Base-by-base conservation (phyloP, 2,329 filamentous ascomycete species). In the Fusarium decemcellulare region DNA sequence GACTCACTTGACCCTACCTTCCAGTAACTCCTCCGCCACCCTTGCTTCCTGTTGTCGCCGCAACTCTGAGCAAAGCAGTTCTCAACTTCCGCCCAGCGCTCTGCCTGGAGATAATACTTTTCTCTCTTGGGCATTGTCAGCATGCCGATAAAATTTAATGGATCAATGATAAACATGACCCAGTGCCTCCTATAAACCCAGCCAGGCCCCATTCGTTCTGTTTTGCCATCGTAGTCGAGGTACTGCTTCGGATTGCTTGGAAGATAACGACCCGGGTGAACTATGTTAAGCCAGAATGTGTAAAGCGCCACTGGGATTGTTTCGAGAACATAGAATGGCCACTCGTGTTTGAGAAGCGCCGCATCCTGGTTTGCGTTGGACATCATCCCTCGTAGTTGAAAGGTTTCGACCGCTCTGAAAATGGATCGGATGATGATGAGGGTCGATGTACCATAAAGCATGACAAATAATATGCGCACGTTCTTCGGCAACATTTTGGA, bases 281-380 rank as follows among this genome's bases (percentile, higher is more conserved):
- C 75, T 1, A 79, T 58, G 61, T 85, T 86, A 68, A 83, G 79
- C 36, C 85, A 67, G 9, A 76, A 74, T 0, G 82, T 79, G 66
- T 85, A 85, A 8, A 78, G 10, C 0, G 84, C 59, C 79, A 85
- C 85, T 3, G 83, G 76, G 0, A 76, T 68, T 0, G 77, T 80
- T 73, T 86, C 83, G 54, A 86, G 81, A 11, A 83, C 76, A 60
- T 80, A 85, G 60, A 86, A 85, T 39, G 78, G 85, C 76, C 79
- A 82, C 68, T 86, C 84, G 36, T 83, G 79, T 5, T 77, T 74
- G 23, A 84, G 51, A 1, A 84, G 70, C 0, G 82, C 63, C 3
- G 44, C 65, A 1, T 47, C 48, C 9, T 65, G 69, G 36, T 68
- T 59, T 15, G 51, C 63, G 55, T 2, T 52, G 34, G 3, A 72